Evolutionary conservation across 163 green algal species (phyloP).

Genomic region (Scenedesmus sp.): DNA sequence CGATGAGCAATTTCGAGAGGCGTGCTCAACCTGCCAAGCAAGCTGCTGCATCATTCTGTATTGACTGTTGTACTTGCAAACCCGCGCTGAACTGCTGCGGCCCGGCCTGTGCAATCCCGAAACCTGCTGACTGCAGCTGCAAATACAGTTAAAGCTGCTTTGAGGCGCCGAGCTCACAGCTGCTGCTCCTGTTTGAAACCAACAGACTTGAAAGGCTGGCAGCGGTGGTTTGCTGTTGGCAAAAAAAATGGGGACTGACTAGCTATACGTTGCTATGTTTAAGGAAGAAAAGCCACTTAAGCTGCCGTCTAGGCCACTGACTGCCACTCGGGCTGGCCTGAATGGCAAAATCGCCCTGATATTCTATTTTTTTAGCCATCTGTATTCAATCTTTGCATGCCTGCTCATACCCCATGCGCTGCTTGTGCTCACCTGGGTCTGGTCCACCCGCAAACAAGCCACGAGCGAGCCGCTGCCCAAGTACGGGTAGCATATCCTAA

Average conservation of each 20-base stretch:
- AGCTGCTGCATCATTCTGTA: background rate
- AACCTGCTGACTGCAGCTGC: background rate
- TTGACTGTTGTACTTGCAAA: background rate
- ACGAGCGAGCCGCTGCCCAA: slow-evolving; percentile 8
- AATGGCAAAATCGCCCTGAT: too few relatives aligned
- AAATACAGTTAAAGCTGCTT: background rate
- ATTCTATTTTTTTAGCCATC: too few relatives aligned
- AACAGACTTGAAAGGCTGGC: background rate
- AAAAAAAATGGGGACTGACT: too few relatives aligned
- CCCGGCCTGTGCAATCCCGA: background rate
- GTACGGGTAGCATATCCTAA: slow-evolving; percentile 15
- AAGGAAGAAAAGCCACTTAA: background rate
- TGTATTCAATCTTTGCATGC: too few relatives aligned
- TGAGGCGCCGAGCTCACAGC: background rate
- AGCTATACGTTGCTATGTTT: too few relatives aligned
- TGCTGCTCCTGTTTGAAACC: background rate
- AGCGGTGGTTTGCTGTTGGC: background rate
- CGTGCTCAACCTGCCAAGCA: background rate
- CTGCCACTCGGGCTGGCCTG: background rate
- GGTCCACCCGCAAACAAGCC: slow-evolving; percentile 9
- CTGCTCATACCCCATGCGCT: background rate
- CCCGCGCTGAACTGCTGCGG: background rate
- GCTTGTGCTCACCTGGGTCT: slow-evolving; percentile 1
- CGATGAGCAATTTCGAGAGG: background rate
- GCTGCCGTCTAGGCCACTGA: background rate